Base-by-base conservation (phyloP, 257 asterid species). In the Datura wrightii region DNA sequence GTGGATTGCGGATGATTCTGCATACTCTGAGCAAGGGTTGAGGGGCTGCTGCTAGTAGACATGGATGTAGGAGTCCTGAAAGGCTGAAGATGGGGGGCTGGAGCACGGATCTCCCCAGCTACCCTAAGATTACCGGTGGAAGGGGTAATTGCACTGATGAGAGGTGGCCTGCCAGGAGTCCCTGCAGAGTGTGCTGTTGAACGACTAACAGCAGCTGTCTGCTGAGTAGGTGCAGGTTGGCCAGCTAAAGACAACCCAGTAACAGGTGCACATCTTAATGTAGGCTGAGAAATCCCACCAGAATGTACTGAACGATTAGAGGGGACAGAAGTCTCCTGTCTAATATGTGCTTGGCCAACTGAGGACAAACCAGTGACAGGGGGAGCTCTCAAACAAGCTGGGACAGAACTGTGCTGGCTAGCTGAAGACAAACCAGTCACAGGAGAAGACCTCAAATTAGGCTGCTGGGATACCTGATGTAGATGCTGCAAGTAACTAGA, bases 111-210 rank as follows among this genome's bases (percentile, higher is more conserved):
- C 70, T 87, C 92, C 48, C 89, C 84, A 85, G 87, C 87, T 10
- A 76, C 72, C 80, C 91, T 95, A 59, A 88, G 84, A 88, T 88
- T 87, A 69, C 86, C 67, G 1, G 78, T 67, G 11, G 83, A 63
- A 84, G 90, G 93, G 55, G 90, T 88, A 50, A 93, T 83, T 85
- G 93, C 85, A 78, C 90, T 69, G 66, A 95, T 92, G 86, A 82
- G 85, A 13, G 92, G 98, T 5, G 98, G 96, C 74, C 96, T 89
- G 70, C 91, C 42, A 37, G 89, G 84, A 52, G 84, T 16, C 79
- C 88, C 85, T n/a, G 94, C 80, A 82, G 63, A 82, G 80, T 53
- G 91, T 72, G 91, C 86, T 50, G 91, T 46, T 48, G 91, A 36
- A 70, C 54, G 90, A 36, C 82, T 91, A 85, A 83, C 87, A 67